A percentile compares a stretch with the other conserved stretches of the same genome.
Evolutionary conservation across 768 basidiomycete species (phyloP).

Genomic region (Tubosaeta sp.): DNA sequence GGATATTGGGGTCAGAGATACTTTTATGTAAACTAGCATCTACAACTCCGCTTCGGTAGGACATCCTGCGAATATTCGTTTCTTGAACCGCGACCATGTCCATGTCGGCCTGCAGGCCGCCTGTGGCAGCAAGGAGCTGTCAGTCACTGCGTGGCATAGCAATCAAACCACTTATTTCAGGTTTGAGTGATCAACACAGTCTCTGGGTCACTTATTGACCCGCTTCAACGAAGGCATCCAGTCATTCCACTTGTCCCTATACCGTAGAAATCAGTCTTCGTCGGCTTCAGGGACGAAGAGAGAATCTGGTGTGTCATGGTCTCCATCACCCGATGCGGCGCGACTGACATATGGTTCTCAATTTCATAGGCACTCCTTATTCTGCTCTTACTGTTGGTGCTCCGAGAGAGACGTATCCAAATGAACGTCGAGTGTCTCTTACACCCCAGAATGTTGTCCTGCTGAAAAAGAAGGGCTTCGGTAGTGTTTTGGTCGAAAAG

Average conservation of each 20-base stretch:
- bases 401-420: constrained; percentile 70
- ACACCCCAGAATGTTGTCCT: constrained; percentile 75
- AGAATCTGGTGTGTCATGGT: constrained; percentile 23
- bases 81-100: constrained; percentile 28
- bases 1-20: background rate
- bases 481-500: constrained; percentile 65
- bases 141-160: constrained; percentile 16
- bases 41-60: constrained; percentile 7
- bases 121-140: constrained; percentile 20
- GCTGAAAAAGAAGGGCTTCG: constrained; percentile 81
- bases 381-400: constrained; percentile 71
- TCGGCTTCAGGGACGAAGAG: constrained; percentile 15
- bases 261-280: constrained; percentile 19
- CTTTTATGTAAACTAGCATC: constrained; percentile 25
- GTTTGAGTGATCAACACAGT: constrained; percentile 10
- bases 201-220: constrained; percentile 1
- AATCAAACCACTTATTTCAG: constrained; percentile 21
- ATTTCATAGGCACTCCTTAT: constrained; percentile 54
- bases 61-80: constrained; percentile 15
- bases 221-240: constrained; percentile 18
- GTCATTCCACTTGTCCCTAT: constrained; percentile 30
- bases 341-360: background rate
- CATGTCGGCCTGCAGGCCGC: constrained; percentile 30
- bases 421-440: constrained; percentile 76
- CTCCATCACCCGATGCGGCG: background rate